Conservation (phyloP, 495 filamentous ascomycete species). For the Jackrogersella minutella region DNA sequence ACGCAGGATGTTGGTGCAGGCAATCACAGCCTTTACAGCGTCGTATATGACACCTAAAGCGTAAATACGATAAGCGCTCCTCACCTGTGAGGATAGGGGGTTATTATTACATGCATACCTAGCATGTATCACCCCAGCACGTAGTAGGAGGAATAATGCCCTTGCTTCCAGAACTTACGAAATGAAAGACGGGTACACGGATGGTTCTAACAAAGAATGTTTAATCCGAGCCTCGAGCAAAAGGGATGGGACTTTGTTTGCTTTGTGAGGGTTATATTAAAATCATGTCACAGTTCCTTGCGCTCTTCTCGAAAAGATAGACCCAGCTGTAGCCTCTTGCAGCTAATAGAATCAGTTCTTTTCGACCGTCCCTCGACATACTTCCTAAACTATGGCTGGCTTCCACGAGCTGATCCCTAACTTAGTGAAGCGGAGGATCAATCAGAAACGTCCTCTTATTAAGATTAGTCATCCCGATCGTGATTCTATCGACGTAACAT, state of each 20-base stretch:
- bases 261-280: slow-evolving; percentile 17
- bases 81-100: neutral
- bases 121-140: slow-evolving; percentile 8
- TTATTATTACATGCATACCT: slow-evolving; percentile 2
- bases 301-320: neutral
- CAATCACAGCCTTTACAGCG: neutral
- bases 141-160: slow-evolving; percentile 25
- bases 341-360: neutral
- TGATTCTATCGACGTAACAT: slow-evolving; percentile 30
- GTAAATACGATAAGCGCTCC: neutral
- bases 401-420: slow-evolving; percentile 37
- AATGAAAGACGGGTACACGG: slow-evolving; percentile 14
- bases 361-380: neutral
- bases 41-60: neutral
- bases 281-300: neutral
- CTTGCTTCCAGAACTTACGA: slow-evolving; percentile 14
- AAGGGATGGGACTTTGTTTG: slow-evolving; percentile 5
- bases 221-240: slow-evolving; percentile 9
- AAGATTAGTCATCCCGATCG: slow-evolving; percentile 35
- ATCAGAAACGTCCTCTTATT: slow-evolving; percentile 26
- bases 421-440: slow-evolving; percentile 31
- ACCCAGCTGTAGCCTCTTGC: neutral
- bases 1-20: neutral
- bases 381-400: slow-evolving; percentile 27
- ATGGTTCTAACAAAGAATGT: slow-evolving; percentile 17